phyloP scores from a whole-genome alignment of 176 grass and related monocot species.

The Ensete glaucum region DNA sequence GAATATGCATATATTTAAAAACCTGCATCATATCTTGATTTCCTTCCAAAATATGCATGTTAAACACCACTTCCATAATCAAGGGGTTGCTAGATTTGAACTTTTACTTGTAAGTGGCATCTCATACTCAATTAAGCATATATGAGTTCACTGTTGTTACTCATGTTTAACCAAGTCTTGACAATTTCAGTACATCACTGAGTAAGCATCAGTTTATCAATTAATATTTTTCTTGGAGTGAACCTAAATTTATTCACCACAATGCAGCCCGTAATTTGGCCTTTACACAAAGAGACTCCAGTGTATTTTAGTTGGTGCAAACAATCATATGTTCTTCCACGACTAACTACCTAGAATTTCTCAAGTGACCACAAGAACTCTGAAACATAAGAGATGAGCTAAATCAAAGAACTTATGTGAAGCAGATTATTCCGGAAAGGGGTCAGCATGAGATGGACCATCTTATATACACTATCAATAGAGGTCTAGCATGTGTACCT shows the following conservation, averaged over 20 bases:
- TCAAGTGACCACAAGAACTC: not conserved
- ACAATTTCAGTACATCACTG: not conserved
- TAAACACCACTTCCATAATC: not conserved
- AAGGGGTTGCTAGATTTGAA: not conserved
- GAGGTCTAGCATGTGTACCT: conserved; percentile 36
- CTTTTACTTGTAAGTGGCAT: not conserved
- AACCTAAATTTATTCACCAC: not conserved
- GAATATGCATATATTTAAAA: not conserved
- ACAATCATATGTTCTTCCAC: not conserved
- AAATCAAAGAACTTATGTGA: not conserved
- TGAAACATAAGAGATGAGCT: not conserved
- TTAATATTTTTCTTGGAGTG: too few relatives aligned
- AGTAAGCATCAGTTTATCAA: too few relatives aligned
- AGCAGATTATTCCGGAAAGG: not conserved
- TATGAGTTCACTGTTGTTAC: not conserved
- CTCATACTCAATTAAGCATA: not conserved
- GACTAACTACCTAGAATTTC: not conserved
- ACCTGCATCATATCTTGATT: not conserved
- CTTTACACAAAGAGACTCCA: not conserved
- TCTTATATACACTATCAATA: not conserved
- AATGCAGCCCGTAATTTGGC: not conserved
- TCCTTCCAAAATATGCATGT: not conserved
- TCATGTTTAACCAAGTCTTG: not conserved
- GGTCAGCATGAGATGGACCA: not conserved
- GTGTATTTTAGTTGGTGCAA: not conserved